Conservation (phyloP, 495 filamentous ascomycete genomes). For the Platismatia glauca region DNA sequence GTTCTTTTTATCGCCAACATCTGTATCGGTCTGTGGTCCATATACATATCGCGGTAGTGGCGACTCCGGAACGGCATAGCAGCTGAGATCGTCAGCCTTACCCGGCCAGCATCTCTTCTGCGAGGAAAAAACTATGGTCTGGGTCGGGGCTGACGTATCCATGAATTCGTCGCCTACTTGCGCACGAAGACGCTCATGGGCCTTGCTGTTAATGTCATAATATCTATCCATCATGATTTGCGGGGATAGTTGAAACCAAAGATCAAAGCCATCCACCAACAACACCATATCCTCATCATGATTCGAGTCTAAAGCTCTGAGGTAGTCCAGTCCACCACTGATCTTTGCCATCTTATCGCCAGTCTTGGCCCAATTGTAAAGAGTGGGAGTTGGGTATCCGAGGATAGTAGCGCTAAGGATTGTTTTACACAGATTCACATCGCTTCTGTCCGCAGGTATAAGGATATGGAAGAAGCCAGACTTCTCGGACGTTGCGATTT, state of each 20-base stretch:
- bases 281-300: slow-evolving; percentile 15
- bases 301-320: slow-evolving; percentile 1
- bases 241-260: slow-evolving; percentile 15
- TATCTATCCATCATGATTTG: slow-evolving; percentile 14
- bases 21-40: slow-evolving; percentile 11
- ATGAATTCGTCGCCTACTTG: neutral
- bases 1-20: slow-evolving; percentile 9
- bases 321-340: slow-evolving; percentile 5
- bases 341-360: slow-evolving; percentile 16
- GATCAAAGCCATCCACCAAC: slow-evolving; percentile 15
- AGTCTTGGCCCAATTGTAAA: slow-evolving; percentile 13
- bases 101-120: slow-evolving; percentile 19
- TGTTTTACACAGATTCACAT: slow-evolving; percentile 15
- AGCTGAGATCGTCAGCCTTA: slow-evolving; percentile 1
- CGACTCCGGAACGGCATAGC: slow-evolving; percentile 9
- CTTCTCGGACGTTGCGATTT: neutral
- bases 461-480: slow-evolving; percentile 10
- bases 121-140: slow-evolving; percentile 12
- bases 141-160: neutral
- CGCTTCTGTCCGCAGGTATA: slow-evolving; percentile 13
- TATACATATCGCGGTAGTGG: slow-evolving; percentile 12
- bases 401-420: slow-evolving; percentile 13
- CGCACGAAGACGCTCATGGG: slow-evolving; percentile 2
- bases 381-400: slow-evolving; percentile 13
- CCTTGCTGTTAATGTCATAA: slow-evolving; percentile 6